Evolutionary conservation across 2,329 filamentous ascomycete species (phyloP).

Genomic region (Raffaelea ambrosiae): DNA sequence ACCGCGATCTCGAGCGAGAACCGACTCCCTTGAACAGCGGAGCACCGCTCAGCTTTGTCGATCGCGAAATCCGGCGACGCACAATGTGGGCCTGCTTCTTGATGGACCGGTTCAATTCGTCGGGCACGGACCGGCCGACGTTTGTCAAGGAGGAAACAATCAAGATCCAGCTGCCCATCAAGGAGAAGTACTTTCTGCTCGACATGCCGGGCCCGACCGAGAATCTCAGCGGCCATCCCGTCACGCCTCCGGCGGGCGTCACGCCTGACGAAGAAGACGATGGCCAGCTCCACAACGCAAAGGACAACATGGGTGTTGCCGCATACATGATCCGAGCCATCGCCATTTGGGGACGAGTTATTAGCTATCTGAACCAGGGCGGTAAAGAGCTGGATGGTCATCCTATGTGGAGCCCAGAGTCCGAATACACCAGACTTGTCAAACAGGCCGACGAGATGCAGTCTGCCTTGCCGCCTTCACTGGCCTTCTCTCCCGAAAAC

Average conservation of each 20-base stretch:
- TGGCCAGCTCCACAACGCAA: slow-evolving; percentile 56
- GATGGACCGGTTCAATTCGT: slow-evolving; percentile 97
- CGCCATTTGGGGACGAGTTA: slow-evolving; percentile 80
- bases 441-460: slow-evolving; percentile 64
- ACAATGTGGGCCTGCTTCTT: slow-evolving; percentile 98
- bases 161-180: slow-evolving; percentile 82
- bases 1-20: slow-evolving; percentile 82
- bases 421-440: slow-evolving; percentile 63
- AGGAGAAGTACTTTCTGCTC: slow-evolving; percentile 81
- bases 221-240: slow-evolving; percentile 54
- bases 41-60: slow-evolving; percentile 73
- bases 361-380: slow-evolving; percentile 84
- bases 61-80: slow-evolving; percentile 82
- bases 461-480: slow-evolving; percentile 55
- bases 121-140: slow-evolving; percentile 82
- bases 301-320: slow-evolving; percentile 86
- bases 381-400: slow-evolving; percentile 70
- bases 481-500: slow-evolving; percentile 76
- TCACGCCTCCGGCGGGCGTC: slow-evolving; percentile 29
- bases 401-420: slow-evolving; percentile 77
- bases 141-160: slow-evolving; percentile 87
- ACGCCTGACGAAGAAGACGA: slow-evolving; percentile 54
- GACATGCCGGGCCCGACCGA: slow-evolving; percentile 87
- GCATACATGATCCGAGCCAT: slow-evolving; percentile 83
- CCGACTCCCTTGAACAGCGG: slow-evolving; percentile 55